Base-by-base conservation (phyloP, 441 rosid species). In the Eutrema salsugineum region DNA sequence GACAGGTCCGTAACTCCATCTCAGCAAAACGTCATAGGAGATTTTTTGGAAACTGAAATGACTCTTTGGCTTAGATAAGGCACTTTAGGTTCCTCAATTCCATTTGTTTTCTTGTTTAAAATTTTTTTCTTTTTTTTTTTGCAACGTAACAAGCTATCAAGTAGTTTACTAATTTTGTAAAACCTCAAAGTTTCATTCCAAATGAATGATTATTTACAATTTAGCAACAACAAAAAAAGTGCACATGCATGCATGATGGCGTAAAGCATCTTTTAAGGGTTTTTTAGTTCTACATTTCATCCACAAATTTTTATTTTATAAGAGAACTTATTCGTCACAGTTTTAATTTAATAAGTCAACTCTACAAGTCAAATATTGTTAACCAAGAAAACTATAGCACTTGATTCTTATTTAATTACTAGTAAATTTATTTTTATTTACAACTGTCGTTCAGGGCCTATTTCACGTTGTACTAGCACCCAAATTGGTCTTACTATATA, bases 401-500 rank as follows among this genome's bases (percentile, higher is more conserved):
- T 14, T 27, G 48, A 8, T 33, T 46, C 30, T 33, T 62, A 53
- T 38, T 20, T 50, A 50, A 33, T 39, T 27, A 48, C 6, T 30
- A 5, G 27, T 10, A 64, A 16, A 12, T 2, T 63, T 1, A 27
- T 30, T 24, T 56, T 55, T 20, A n/a, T 19, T 58, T 40, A 58
- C 77, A 73, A 39, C 53, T 73, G 61, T 66, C 61, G 44, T 14
- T 6, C 53, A 60, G 14, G 1, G 39, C 30, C 20, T 24, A 14
- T 57, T 56, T 48, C 36, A 73, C 28, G 12, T 48, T 56, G 55
- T 58, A 20, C 20, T 30, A 40, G 39, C 55, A 66, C 73, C 63
- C 48, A 59, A 42, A 42, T 43, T 58, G 66, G 60, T 64, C 36
- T 47, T 73, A 65, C 24, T 27, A 64, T 56, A 47, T 24, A 55